These are phyloP conservation scores for Cajanus cajan DNA, from an alignment of 306 rosid species.

Conservation along the genomic window DNA sequence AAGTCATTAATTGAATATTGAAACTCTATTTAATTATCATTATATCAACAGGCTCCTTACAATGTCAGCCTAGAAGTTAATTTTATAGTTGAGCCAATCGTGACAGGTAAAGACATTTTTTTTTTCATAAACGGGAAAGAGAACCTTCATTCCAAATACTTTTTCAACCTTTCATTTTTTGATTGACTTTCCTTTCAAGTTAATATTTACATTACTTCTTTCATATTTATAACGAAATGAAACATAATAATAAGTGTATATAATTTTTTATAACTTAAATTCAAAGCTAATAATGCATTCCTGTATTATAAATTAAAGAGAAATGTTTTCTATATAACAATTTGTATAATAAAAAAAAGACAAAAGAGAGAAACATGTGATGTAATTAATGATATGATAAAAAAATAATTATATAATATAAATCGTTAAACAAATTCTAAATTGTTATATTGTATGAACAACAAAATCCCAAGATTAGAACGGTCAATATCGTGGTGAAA, in stretches of 20 bases:
- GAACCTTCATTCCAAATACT: not conserved
- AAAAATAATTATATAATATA: no score
- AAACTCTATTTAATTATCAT: not conserved
- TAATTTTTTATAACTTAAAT: not conserved
- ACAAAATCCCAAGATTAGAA: no score
- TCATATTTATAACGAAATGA: not conserved
- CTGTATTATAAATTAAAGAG: no score
- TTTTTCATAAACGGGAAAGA: no score
- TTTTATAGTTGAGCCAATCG: not conserved
- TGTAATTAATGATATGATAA: no score
- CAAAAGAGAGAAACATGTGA: no score
- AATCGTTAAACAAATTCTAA: no score
- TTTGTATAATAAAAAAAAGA: no score
- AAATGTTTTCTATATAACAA: no score
- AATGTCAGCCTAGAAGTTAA: not conserved
- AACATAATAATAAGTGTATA: not conserved
- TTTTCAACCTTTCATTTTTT: not conserved
- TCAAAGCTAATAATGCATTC: not conserved
- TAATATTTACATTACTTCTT: not conserved
- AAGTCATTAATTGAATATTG: not conserved
- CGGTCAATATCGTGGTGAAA: no score
- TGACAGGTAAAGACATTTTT: not conserved
- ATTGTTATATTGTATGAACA: no score
- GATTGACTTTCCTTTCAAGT: not conserved
- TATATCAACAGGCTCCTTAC: not conserved